Conservation (phyloP, 192 early-diverging fungal genomes). For the Rhizophagus sp. region DNA sequence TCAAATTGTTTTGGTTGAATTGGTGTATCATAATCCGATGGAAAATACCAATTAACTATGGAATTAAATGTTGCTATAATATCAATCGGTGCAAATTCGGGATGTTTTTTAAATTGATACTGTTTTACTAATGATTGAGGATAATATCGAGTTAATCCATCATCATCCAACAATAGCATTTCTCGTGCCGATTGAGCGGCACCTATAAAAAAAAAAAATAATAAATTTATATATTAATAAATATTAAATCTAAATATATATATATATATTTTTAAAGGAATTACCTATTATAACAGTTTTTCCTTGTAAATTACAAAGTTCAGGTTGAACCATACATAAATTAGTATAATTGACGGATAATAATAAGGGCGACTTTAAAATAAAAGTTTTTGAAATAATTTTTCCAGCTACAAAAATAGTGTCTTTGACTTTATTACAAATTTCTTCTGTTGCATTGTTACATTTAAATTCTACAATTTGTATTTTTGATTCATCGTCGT, state of each 20-base stretch:
- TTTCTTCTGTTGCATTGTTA: background rate
- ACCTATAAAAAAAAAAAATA: constrained; percentile 20
- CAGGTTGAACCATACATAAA: constrained; percentile 24
- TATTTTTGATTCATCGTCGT: background rate
- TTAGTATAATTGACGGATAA: constrained; percentile 38
- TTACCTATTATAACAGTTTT: background rate
- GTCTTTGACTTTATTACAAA: constrained; percentile 33
- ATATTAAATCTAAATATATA: no score
- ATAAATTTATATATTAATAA: no score
- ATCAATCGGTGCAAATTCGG: constrained; percentile 34
- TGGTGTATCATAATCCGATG: background rate
- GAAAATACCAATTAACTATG: constrained; percentile 36
- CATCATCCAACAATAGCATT: constrained; percentile 37
- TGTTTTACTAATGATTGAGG: constrained; percentile 49
- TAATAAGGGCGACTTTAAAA: constrained; percentile 30
- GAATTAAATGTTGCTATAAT: constrained; percentile 44
- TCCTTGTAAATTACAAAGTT: background rate
- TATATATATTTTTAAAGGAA: no score
- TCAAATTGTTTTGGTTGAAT: constrained; percentile 36
- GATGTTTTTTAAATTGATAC: constrained; percentile 23
- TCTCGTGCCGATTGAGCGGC: constrained; percentile 37
- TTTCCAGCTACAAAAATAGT: constrained; percentile 32
- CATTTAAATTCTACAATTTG: background rate
- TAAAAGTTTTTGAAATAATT: constrained; percentile 34
- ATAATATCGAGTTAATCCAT: constrained; percentile 39